Percentiles rank a stretch among this genome's conserved stretches.
These are phyloP conservation scores for Gastrodia elata DNA, from an alignment of 106 monocot species.

Conservation along the genomic window DNA sequence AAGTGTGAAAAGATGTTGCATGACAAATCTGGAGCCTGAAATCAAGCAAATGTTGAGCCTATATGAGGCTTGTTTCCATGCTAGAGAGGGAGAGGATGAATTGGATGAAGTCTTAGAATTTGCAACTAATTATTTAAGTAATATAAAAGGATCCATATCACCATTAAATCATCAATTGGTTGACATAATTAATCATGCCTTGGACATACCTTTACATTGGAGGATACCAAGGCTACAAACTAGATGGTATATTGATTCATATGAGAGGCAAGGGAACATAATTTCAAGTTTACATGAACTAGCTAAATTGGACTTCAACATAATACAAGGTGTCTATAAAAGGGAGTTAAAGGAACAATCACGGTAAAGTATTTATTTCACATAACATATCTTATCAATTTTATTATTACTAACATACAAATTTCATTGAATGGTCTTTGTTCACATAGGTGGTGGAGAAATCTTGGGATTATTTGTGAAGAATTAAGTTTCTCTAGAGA, in stretches of 20 bases:
- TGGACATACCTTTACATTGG: conserved; percentile 42
- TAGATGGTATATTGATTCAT: conserved; percentile 26
- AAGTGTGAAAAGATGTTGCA: conserved; percentile 10
- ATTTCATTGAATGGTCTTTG: neutral
- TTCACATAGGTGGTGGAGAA: neutral
- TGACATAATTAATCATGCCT: conserved; percentile 14
- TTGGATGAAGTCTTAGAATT: conserved; percentile 26
- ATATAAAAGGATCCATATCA: neutral
- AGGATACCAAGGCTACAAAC: conserved; percentile 28
- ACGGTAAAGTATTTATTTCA: conserved; percentile 6
- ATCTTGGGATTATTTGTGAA: neutral
- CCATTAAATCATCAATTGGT: neutral
- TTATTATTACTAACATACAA: neutral
- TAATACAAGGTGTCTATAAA: conserved; percentile 21
- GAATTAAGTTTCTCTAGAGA: conserved; percentile 11
- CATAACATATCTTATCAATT: neutral
- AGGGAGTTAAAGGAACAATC: neutral
- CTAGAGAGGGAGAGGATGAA: conserved; percentile 15
- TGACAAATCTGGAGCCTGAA: conserved; percentile 5
- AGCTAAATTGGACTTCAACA: conserved; percentile 47
- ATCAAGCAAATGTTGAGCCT: conserved; percentile 27
- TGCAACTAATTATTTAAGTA: conserved; percentile 11
- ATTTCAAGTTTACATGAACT: conserved; percentile 22
- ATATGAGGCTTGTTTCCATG: conserved; percentile 34
- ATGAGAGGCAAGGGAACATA: conserved; percentile 9